These are phyloP conservation scores for Jaenimonas drosophilae DNA, from an alignment of 208 protist genomes.

Conservation along the genomic window DNA sequence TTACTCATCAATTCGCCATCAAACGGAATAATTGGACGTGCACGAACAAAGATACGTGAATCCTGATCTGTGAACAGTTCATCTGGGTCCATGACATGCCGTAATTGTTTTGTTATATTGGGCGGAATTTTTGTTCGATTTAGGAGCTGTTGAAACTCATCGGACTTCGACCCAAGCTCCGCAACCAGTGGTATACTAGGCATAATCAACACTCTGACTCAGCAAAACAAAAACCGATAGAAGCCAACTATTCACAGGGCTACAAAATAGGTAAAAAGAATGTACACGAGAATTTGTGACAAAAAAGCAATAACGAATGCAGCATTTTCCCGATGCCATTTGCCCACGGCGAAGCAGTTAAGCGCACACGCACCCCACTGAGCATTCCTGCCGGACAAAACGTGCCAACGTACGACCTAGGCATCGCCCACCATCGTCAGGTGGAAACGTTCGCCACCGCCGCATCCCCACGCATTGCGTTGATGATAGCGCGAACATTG, in stretches of 20 bases:
- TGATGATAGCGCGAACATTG: too few relatives aligned
- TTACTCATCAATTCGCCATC: constrained; percentile 61
- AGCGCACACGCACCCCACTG: too few relatives aligned
- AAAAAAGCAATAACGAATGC: too few relatives aligned
- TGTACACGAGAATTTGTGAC: background rate
- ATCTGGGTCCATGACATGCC: constrained; percentile 40
- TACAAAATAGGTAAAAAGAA: background rate
- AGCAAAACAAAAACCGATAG: constrained; percentile 1
- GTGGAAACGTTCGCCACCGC: too few relatives aligned
- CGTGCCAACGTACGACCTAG: too few relatives aligned
- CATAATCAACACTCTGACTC: constrained; percentile 17
- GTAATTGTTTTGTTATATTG: constrained; percentile 41
- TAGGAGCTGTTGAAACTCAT: constrained; percentile 75
- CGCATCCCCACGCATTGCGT: too few relatives aligned
- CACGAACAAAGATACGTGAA: constrained; percentile 80
- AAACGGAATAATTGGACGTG: constrained; percentile 71
- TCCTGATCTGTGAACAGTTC: constrained; percentile 77
- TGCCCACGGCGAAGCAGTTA: too few relatives aligned
- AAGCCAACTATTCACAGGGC: background rate
- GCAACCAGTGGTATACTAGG: constrained; percentile 79
- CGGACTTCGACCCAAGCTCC: constrained; percentile 69
- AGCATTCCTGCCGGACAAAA: too few relatives aligned
- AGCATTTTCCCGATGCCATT: too few relatives aligned
- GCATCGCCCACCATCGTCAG: too few relatives aligned
- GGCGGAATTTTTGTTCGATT: constrained; percentile 50